Base-by-base conservation (phyloP, 176 grass and related monocot species). In the Raddia guianensis region DNA sequence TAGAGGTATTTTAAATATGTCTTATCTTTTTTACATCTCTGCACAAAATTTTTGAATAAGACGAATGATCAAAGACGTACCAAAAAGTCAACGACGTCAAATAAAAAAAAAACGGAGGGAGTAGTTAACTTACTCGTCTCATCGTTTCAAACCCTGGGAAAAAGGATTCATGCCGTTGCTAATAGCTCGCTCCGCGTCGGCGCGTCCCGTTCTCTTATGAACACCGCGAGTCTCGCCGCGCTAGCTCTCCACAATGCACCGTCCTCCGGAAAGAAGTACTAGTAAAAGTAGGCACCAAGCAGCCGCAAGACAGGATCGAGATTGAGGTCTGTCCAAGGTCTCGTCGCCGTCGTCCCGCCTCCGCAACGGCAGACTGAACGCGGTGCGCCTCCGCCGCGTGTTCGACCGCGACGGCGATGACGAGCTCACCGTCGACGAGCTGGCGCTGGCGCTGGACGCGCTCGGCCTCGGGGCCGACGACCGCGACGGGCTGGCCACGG, bases 341-440 rank as follows among this genome's bases (percentile, higher is more conserved):
- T 82, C 85, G 2, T 90, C 88, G 68, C 70, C 91, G 56, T 93
- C 91, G 63, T 93, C 90, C 91, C 91, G 91, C 2, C 91, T 93
- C 16, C 91, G 91, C 20, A 93, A 87, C 75, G 82, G 83, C 19
- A 90, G 88, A 88, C 91, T 93, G 5, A 93, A 93, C 91, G 80
- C 85, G 43, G 74, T 93, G 33, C 91, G 88, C 5, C 91, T 93
- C 6, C 91, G 85, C 3, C 88, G 91, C 49, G 71, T 93, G 27
- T 93, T 93, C 88, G 91, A 93, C 88, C 82, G 81, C 71, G 88
- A 93, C 88, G 83, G 88, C 88, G 88, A 93, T 86, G 91, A 85
- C 40, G 82, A 93, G 86, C 90, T 93, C 86, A 91, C 91, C 14
- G 88, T 93, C 27, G 85, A 88, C 58, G 91, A 93, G 91, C 82